phyloP scores from a whole-genome alignment of 1,139 yeast genomes.

The Magnusiomyces suaveolens region DNA sequence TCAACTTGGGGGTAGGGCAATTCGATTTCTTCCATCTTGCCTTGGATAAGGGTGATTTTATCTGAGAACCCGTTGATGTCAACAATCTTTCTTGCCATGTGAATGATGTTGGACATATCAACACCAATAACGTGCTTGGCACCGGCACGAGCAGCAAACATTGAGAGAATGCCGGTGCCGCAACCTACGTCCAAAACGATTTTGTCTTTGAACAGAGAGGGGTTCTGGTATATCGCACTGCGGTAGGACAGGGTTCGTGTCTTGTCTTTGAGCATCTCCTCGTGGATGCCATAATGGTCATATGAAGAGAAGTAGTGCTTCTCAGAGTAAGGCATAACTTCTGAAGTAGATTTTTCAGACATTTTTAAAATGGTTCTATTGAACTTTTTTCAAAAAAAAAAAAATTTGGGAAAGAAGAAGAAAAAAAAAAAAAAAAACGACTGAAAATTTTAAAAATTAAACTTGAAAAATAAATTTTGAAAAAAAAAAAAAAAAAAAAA shows the following conservation, averaged over 20 bases:
- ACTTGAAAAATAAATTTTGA: neutral
- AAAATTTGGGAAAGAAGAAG: neutral
- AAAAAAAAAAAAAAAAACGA: neutral
- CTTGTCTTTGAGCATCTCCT: slow-evolving; percentile 95
- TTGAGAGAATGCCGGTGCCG: slow-evolving; percentile 93
- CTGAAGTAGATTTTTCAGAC: slow-evolving; percentile 1
- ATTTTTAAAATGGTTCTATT: neutral
- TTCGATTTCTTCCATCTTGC: slow-evolving; percentile 87
- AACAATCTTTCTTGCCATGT: slow-evolving; percentile 82
- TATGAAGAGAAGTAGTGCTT: slow-evolving; percentile 92
- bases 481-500: neutral
- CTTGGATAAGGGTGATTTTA: slow-evolving; percentile 80
- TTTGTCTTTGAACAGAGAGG: slow-evolving; percentile 82
- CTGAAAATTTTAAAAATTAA: neutral
- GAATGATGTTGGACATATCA: slow-evolving; percentile 94
- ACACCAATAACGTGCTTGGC: slow-evolving; percentile 96
- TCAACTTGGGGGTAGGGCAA: slow-evolving; percentile 76
- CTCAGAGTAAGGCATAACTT: slow-evolving; percentile 39
- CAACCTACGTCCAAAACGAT: slow-evolving; percentile 97
- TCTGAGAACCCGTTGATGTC: slow-evolving; percentile 76
- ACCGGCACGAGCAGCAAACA: slow-evolving; percentile 98
- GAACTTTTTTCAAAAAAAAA: neutral
- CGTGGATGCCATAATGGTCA: slow-evolving; percentile 96
- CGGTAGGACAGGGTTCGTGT: slow-evolving; percentile 88
- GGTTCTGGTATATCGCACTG: slow-evolving; percentile 86